A percentile compares a stretch with the other conserved stretches of the same genome.
phyloP scores from a whole-genome alignment of 805 yeast genomes.

The Deakozyma indianensis region DNA sequence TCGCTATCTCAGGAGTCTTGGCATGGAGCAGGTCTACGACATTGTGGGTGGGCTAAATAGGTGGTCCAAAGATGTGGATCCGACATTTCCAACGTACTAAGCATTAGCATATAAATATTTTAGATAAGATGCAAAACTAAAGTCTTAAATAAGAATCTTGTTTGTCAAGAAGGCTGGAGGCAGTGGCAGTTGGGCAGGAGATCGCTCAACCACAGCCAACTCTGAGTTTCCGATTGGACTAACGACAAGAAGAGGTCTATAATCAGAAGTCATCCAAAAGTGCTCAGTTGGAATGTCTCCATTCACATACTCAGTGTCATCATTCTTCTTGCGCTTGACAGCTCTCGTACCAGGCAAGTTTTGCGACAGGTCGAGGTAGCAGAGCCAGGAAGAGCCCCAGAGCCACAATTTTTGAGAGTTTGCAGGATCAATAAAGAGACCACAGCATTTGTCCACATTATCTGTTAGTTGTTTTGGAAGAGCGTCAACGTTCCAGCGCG shows the following conservation, averaged over 20 bases:
- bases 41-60: conserved; percentile 62
- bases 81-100: conserved; percentile 48
- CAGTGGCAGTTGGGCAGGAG: conserved; percentile 1
- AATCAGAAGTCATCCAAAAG: neutral
- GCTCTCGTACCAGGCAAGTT: conserved; percentile 35
- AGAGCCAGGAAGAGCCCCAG: conserved; percentile 77
- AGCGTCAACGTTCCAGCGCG: conserved; percentile 57
- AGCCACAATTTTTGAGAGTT: conserved; percentile 49
- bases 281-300: neutral
- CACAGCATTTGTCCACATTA: conserved; percentile 56
- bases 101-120: conserved; percentile 1
- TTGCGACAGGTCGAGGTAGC: conserved; percentile 50
- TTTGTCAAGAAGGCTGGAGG: neutral
- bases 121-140: neutral
- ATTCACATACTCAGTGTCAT: conserved; percentile 7
- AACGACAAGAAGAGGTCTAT: neutral
- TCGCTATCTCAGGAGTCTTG: conserved; percentile 33
- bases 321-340: conserved; percentile 22
- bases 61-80: conserved; percentile 54
- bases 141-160: conserved; percentile 13
- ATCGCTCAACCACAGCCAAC: neutral
- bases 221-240: neutral
- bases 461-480: conserved; percentile 51
- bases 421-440: conserved; percentile 40
- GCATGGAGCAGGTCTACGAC: conserved; percentile 41